Evolutionary conservation across 2,329 filamentous ascomycete genomes (phyloP).

Genomic region (Ophiostoma sp.): DNA sequence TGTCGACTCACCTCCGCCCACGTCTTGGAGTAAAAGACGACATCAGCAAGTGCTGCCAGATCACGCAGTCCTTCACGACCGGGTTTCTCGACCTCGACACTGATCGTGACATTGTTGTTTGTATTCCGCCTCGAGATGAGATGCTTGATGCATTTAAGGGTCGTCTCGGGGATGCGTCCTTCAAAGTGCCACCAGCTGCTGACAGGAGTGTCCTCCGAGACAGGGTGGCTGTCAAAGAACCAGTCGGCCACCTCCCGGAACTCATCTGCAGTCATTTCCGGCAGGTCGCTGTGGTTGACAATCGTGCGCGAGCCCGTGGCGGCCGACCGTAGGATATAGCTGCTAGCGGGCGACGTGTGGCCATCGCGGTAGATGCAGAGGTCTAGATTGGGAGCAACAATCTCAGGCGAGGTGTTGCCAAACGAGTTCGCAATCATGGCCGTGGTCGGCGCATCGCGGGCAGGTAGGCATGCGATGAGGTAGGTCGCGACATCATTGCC

Average conservation of each 20-base stretch:
- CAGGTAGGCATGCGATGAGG: slow-evolving; percentile 57
- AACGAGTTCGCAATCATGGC: slow-evolving; percentile 20
- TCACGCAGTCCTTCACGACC: slow-evolving; percentile 58
- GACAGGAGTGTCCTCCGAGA: slow-evolving; percentile 34
- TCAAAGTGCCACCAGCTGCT: slow-evolving; percentile 71
- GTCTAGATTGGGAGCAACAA: slow-evolving; percentile 46
- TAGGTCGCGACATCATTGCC: slow-evolving; percentile 38
- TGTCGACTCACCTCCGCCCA: slow-evolving; percentile 58
- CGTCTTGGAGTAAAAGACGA: slow-evolving; percentile 70
- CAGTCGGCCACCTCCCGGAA: slow-evolving; percentile 50
- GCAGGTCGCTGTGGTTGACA: slow-evolving; percentile 67
- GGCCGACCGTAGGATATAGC: slow-evolving; percentile 67
- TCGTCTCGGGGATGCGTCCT: slow-evolving; percentile 65
- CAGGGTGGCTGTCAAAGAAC: slow-evolving; percentile 35
- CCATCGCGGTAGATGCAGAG: slow-evolving; percentile 61
- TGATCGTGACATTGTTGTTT: slow-evolving; percentile 44
- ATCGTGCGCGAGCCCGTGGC: slow-evolving; percentile 64
- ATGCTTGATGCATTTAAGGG: slow-evolving; percentile 58
- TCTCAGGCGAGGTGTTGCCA: too few species aligned
- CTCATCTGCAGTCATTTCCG: slow-evolving; percentile 66
- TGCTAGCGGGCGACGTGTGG: slow-evolving; percentile 60
- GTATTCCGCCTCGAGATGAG: slow-evolving; percentile 40
- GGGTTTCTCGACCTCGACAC: slow-evolving; percentile 73
- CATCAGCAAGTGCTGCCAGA: slow-evolving; percentile 63
- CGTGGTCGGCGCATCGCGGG: slow-evolving; percentile 41